These are phyloP conservation scores for Malus domestica DNA, from an alignment of 306 rosid species.

Conservation along the genomic window ASM211411v1 NC_041802.1:32261001-32261500, in stretches of 20 bases:
- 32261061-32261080: constrained; percentile 30
- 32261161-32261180: constrained; percentile 34
- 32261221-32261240: background rate
- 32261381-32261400: background rate
- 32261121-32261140: constrained; percentile 75
- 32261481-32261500: no score
- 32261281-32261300: background rate
- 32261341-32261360: background rate
- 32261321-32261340: background rate
- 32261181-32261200: constrained; percentile 50
- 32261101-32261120: constrained; percentile 59
- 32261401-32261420: background rate
- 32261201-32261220: constrained; percentile 63
- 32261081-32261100: constrained; percentile 14
- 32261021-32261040: constrained; percentile 16
- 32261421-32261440: no score
- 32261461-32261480: no score
- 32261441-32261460: no score
- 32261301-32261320: background rate
- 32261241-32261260: background rate
- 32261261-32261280: background rate
- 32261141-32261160: constrained; percentile 56
- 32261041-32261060: constrained; percentile 38
- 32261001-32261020: constrained; percentile 41
- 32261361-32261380: background rate